phyloP scores from a whole-genome alignment of 805 yeast genomes.

The Yarrowia sp. region DNA sequence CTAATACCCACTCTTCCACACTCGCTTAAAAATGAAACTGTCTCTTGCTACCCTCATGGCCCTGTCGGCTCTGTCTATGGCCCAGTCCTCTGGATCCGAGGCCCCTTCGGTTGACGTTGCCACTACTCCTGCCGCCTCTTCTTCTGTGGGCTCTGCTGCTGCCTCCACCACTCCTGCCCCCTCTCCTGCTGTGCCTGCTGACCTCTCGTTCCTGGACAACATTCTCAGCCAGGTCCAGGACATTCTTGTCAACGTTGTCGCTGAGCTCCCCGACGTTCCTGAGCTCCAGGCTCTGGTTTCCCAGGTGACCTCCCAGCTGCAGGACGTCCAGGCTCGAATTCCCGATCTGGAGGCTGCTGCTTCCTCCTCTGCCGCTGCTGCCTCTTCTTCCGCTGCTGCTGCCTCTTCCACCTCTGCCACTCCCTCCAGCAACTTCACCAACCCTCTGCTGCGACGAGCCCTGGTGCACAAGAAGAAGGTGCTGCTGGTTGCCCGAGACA shows the following conservation, averaged over 20 bases:
- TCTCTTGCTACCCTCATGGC: conserved; percentile 3
- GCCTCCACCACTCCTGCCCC: neutral
- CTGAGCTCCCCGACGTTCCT: neutral
- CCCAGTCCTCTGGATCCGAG: neutral
- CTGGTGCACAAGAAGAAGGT: neutral
- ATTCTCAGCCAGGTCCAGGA: neutral
- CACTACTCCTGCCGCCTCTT: neutral
- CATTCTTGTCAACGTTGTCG: neutral
- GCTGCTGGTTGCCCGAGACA: neutral
- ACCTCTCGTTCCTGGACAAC: neutral
- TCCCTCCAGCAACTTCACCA: conserved; percentile 6
- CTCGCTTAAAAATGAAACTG: conserved; percentile 6
- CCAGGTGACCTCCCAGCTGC: neutral
- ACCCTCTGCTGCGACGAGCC: neutral
- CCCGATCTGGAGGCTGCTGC: neutral
- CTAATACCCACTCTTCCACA: neutral
- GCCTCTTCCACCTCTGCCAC: neutral
- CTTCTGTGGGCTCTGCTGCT: neutral
- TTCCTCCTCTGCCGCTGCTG: neutral
- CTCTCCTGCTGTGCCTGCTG: neutral
- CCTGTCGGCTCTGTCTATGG: neutral
- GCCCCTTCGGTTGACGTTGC: neutral
- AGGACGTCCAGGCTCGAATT: neutral
- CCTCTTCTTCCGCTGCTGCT: too few relatives aligned
- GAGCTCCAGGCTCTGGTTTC: neutral